Evolutionary conservation across 176 grass and related monocot species (phyloP).

Genomic region (Lolium rigidum): DNA sequence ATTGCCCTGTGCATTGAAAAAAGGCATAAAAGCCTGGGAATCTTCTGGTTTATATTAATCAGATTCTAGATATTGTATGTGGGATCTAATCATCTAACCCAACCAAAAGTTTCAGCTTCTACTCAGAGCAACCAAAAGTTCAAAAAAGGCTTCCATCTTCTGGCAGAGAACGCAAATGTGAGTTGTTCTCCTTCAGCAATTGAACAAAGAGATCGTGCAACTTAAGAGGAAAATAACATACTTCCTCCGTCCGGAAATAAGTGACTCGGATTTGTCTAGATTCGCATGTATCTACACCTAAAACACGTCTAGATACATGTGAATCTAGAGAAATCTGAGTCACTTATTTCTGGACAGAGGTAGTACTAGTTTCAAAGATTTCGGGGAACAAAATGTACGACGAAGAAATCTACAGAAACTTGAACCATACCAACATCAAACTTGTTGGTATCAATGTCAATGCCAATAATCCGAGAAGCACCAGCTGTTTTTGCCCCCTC

Average conservation of each 20-base stretch:
- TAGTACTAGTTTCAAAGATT: neutral
- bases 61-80: neutral
- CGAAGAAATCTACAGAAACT: neutral
- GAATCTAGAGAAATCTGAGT: too few species aligned
- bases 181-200: neutral
- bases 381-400: neutral
- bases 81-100: neutral
- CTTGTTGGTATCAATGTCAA: slow-evolving; percentile 94
- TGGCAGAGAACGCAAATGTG: neutral
- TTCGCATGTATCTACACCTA: too few species aligned
- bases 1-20: neutral
- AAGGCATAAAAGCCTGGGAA: neutral
- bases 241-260: too few species aligned
- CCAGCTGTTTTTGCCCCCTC: slow-evolving; percentile 93
- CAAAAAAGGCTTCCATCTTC: neutral
- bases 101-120: neutral
- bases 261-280: too few species aligned
- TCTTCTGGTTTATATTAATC: slow-evolving; percentile 4
- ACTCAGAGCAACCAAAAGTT: neutral
- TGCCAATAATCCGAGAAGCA: slow-evolving; percentile 90
- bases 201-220: neutral
- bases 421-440: slow-evolving; percentile 74
- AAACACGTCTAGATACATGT: too few species aligned
- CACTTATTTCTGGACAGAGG: too few species aligned
- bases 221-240: neutral